Evolutionary conservation across 140 eudicot genomes (phyloP), one percentile per base, ranked within the genome.

Genomic region (Ambrosia hybrid): DNA sequence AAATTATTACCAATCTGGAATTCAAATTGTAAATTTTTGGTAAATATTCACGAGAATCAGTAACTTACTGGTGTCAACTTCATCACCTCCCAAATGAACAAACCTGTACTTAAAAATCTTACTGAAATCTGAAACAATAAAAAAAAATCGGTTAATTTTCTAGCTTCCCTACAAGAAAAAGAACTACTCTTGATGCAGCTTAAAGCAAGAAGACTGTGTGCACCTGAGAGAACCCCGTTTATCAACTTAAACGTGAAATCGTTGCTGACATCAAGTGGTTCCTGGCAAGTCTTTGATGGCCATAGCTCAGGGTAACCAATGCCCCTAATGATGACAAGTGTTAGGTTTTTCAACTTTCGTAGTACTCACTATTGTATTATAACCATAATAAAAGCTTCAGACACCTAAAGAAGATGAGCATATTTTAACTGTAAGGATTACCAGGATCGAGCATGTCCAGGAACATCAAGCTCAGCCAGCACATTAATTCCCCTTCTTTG

Each of bases 391-490:
- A 13, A 37, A 61, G 51, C 71, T 36, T 17, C 9, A 76, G 49
- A 3, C 6, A 15, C 51, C 34, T 17, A 55, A 70, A 37, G 26
- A 51, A 15, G 57, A 33, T 17, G 56, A 55, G 64, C 0, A 57
- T 65, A 34, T 45, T 43, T 30, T 45, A 51, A 34, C 37, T 74
- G 30, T 10, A 11, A 15, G 9, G 68, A 46, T 5, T 87, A 86
- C 99, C 99, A 94, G 60, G 99, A 94, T 67, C 41, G 76, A 57
- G 99, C 99, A 80, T 94, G 99, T 62, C 99, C 99, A 9, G 99
- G 99, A 67, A 94, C 90, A 76, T 94, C 99, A 78, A 94, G 81
- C 80, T 94, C 99, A 69, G 99, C 95, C 75, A 94, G 81, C 45
- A 94, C 99, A 63, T 86, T 86, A 43, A 94, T 79, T 65, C 99